Evolutionary conservation across 163 green algal genomes (phyloP).

Genomic region (Chloromonas sp.): DNA sequence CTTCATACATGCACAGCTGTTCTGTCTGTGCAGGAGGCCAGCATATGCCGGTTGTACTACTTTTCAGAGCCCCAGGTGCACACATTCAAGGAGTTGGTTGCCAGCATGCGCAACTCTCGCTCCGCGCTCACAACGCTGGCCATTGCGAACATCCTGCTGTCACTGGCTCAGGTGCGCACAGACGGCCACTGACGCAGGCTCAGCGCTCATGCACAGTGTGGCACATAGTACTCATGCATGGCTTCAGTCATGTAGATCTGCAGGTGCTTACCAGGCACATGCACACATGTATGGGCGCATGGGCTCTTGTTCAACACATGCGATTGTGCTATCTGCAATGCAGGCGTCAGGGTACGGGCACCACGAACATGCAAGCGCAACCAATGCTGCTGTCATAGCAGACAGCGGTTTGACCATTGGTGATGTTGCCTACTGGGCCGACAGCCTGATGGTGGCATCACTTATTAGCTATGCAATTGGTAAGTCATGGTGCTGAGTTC

Average conservation of each 20-base stretch:
- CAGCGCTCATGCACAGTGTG: too few relatives aligned
- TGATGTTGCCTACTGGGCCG: not conserved
- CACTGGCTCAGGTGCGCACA: not conserved
- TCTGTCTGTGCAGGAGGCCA: not conserved
- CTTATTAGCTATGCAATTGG: not conserved
- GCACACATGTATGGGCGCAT: too few relatives aligned
- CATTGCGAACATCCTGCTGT: conserved; percentile 6
- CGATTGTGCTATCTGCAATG: not conserved
- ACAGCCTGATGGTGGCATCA: too few relatives aligned
- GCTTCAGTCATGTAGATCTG: too few relatives aligned
- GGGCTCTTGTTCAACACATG: too few relatives aligned
- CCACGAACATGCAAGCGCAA: not conserved
- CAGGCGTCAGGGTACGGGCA: not conserved
- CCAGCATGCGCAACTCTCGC: not conserved
- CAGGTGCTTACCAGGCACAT: too few relatives aligned
- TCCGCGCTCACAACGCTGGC: not conserved
- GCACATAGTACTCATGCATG: too few relatives aligned
- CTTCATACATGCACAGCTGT: too few relatives aligned
- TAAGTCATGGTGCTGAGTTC: not conserved
- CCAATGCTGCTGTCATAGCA: not conserved
- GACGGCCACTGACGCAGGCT: too few relatives aligned
- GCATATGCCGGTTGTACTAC: conserved; percentile 13
- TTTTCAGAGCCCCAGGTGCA: not conserved
- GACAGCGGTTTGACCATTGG: not conserved
- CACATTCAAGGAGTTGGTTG: not conserved